Conservation (phyloP, 1,284 basidiomycete genomes). For the Cryptococcus jaspeensis region DNA sequence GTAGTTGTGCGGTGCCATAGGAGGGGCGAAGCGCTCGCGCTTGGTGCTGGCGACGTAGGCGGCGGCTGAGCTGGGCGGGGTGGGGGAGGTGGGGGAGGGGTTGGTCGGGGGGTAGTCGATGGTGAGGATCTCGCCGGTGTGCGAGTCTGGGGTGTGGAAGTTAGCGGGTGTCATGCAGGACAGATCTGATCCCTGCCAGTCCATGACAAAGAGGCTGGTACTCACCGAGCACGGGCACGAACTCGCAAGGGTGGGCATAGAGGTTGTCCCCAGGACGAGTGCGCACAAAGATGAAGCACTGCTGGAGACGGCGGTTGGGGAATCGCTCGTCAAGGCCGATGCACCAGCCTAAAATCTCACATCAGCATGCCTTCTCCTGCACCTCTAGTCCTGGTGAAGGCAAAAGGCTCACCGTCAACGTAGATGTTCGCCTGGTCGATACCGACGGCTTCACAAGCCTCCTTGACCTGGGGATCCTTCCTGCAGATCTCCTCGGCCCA, state of each 20-base stretch:
- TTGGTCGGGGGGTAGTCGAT: conserved; percentile 49
- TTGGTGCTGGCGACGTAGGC: conserved; percentile 28
- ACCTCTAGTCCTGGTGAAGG: not conserved
- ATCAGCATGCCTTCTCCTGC: not conserved
- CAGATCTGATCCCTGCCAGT: not conserved
- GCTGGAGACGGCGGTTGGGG: conserved; percentile 46
- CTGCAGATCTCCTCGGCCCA: conserved; percentile 52
- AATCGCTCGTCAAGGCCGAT: conserved; percentile 55
- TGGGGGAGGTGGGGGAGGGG: conserved; percentile 14
- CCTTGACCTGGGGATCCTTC: conserved; percentile 47
- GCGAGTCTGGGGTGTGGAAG: conserved; percentile 31
- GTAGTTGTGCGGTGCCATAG: conserved; percentile 49
- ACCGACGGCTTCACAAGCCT: conserved; percentile 50
- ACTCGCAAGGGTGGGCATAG: conserved; percentile 54
- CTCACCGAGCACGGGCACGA: conserved; percentile 41
- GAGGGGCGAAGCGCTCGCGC: conserved; percentile 51
- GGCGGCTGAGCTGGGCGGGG: conserved; percentile 31
- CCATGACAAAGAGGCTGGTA: not conserved
- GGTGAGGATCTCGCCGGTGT: conserved; percentile 49
- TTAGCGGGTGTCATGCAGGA: conserved; percentile 8
- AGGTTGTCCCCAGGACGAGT: conserved; percentile 49
- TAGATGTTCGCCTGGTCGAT: conserved; percentile 47
- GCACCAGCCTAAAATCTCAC: conserved; percentile 46
- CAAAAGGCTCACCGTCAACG: conserved; percentile 42
- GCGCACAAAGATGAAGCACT: conserved; percentile 53